A percentile compares a stretch with the other conserved stretches of the same genome.
Conservation (phyloP, 441 rosid species). For the Adansonia rubrostipa region DNA sequence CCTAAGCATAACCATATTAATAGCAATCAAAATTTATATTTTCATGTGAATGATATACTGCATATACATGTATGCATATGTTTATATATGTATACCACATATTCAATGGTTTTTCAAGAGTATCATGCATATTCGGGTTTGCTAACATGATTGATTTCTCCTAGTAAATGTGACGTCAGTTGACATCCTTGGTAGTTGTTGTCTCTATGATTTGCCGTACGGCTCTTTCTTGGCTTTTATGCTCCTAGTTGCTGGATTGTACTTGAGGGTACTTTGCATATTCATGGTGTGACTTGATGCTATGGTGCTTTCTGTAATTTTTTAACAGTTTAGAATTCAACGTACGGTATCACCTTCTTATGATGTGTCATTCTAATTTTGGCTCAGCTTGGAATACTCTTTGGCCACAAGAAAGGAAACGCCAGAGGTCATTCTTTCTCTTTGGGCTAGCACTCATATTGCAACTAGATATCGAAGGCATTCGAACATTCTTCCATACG, state of each 20-base stretch:
- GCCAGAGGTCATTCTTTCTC: conserved; percentile 94
- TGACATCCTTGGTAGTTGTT: not conserved
- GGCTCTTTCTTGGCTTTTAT: not conserved
- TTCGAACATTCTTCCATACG: conserved; percentile 74
- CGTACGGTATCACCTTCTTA: not conserved
- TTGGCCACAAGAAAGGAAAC: conserved; percentile 95
- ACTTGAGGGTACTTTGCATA: not conserved
- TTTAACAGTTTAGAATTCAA: not conserved
- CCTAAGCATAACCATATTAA: not conserved
- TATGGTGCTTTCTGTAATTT: not conserved
- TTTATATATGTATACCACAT: not conserved
- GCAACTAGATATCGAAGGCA: conserved; percentile 83
- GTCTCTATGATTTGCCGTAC: not conserved
- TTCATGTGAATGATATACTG: not conserved
- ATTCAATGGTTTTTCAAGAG: not conserved
- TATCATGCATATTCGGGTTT: not conserved
- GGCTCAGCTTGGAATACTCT: conserved; percentile 91
- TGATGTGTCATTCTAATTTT: not conserved
- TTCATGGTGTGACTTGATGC: not conserved
- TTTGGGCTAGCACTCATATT: conserved; percentile 88
- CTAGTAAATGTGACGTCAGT: not conserved
- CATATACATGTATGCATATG: conserved; percentile 9
- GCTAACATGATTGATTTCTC: not conserved
- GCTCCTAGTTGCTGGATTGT: not conserved
- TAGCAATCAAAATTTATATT: not conserved